These are phyloP conservation scores for Schizosaccharomyces cryophilus DNA, from an alignment of 805 yeast genomes.

Conservation along the genomic window DNA sequence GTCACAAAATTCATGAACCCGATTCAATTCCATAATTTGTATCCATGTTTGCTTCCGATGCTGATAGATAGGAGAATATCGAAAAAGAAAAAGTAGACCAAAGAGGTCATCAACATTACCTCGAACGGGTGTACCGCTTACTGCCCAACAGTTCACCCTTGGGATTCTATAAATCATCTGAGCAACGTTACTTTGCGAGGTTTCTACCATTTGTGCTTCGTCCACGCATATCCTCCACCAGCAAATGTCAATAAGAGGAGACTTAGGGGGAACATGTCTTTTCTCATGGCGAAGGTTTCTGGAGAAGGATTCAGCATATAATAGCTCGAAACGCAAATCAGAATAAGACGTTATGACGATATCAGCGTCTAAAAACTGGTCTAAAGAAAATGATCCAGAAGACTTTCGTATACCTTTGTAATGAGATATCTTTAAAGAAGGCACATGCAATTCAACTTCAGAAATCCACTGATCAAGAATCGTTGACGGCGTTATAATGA, in stretches of 20 bases:
- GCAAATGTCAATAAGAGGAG: constrained; percentile 59
- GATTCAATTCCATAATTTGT: neutral
- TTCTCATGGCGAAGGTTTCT: neutral
- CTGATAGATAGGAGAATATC: constrained; percentile 33
- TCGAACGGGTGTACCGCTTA: constrained; percentile 80
- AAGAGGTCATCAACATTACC: constrained; percentile 40
- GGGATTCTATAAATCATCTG: constrained; percentile 59
- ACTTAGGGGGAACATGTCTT: constrained; percentile 15
- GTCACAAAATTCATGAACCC: constrained; percentile 19
- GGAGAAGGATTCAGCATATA: constrained; percentile 48
- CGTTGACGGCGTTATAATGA: constrained; percentile 68
- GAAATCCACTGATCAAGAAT: constrained; percentile 68
- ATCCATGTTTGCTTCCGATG: constrained; percentile 16
- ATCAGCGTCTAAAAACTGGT: constrained; percentile 37
- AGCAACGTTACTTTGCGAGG: constrained; percentile 50
- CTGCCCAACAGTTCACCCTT: constrained; percentile 85
- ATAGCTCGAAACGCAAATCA: constrained; percentile 48
- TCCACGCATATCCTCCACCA: constrained; percentile 81
- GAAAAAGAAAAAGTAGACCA: constrained; percentile 43
- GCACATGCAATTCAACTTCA: constrained; percentile 39
- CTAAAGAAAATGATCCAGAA: constrained; percentile 19
- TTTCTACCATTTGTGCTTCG: constrained; percentile 83
- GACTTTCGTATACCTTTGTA: constrained; percentile 18
- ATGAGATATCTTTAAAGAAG: constrained; percentile 32
- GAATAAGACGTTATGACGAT: constrained; percentile 60